A percentile compares a stretch with the other conserved stretches of the same genome.
Evolutionary conservation across 768 basidiomycete genomes (phyloP).

Genomic region (Leccinum boreale): DNA sequence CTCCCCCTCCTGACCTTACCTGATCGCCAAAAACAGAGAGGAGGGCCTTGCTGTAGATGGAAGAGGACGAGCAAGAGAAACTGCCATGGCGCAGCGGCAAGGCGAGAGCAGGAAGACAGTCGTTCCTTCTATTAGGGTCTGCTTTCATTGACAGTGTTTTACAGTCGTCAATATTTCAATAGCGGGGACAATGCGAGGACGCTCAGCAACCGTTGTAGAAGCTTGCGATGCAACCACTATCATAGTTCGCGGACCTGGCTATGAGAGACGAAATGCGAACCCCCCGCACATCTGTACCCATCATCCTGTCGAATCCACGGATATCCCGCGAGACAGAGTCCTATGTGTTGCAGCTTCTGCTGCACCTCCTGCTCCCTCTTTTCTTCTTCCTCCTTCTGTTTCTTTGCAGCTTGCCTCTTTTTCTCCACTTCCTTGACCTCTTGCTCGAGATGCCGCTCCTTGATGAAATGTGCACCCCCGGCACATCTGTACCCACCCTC

Average conservation of each 20-base stretch:
- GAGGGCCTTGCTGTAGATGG: no score
- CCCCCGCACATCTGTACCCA: constrained; percentile 49
- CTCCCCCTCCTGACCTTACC: no score
- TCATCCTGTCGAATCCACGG: constrained; percentile 39
- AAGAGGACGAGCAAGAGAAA: no score
- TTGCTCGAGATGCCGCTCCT: constrained; percentile 18
- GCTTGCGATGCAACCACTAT: no score
- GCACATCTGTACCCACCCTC: constrained; percentile 43
- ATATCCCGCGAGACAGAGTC: constrained; percentile 45
- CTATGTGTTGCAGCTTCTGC: constrained; percentile 43
- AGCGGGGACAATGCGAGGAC: no score
- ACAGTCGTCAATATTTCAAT: no score
- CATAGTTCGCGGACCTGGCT: background rate
- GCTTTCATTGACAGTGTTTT: no score
- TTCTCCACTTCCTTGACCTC: constrained; percentile 15
- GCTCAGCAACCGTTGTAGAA: no score
- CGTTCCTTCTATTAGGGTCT: no score
- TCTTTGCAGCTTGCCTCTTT: constrained; percentile 10
- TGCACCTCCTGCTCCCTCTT: constrained; percentile 35
- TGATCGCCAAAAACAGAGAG: no score
- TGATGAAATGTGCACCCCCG: constrained; percentile 44
- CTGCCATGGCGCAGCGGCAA: no score
- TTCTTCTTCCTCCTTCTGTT: constrained; percentile 8
- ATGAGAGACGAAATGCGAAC: constrained; percentile 39
- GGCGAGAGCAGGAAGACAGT: no score